Conservation (phyloP, 257 asterid species). For the Solanum ahanhuiri region DNA sequence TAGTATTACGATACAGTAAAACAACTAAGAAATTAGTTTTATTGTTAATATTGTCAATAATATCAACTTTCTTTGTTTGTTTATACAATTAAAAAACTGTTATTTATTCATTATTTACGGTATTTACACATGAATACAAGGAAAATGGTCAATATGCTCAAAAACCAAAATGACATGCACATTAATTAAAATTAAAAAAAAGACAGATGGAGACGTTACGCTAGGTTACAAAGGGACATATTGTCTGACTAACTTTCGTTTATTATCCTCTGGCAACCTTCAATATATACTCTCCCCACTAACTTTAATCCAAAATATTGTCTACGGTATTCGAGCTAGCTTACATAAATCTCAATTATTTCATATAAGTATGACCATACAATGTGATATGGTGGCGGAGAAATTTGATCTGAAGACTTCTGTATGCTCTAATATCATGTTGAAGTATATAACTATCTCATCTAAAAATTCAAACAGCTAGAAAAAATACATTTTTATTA, state of each 20-base stretch:
- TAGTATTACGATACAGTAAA: background rate
- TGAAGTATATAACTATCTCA: too few species aligned
- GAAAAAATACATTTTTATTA: too few species aligned
- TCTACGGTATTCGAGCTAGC: background rate
- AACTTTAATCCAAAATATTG: background rate
- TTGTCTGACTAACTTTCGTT: background rate
- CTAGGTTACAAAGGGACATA: background rate
- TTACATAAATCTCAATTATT: too few species aligned
- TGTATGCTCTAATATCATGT: rapidly evolving
- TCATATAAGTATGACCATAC: background rate
- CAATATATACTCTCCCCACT: too few species aligned
- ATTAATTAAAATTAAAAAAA: too few species aligned
- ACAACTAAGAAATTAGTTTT: background rate
- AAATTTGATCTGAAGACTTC: too few species aligned
- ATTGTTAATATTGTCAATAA: background rate
- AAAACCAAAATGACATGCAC: background rate
- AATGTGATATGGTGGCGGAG: too few species aligned
- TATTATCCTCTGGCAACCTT: background rate
- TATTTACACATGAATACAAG: background rate
- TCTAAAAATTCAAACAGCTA: too few species aligned
- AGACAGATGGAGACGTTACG: background rate
- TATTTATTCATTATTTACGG: background rate
- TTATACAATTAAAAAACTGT: too few species aligned
- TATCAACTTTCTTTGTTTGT: background rate
- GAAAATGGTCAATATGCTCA: background rate